Evolutionary conservation across 2,329 filamentous ascomycete genomes (phyloP).

Genomic region (Sporothrix sp.): DNA sequence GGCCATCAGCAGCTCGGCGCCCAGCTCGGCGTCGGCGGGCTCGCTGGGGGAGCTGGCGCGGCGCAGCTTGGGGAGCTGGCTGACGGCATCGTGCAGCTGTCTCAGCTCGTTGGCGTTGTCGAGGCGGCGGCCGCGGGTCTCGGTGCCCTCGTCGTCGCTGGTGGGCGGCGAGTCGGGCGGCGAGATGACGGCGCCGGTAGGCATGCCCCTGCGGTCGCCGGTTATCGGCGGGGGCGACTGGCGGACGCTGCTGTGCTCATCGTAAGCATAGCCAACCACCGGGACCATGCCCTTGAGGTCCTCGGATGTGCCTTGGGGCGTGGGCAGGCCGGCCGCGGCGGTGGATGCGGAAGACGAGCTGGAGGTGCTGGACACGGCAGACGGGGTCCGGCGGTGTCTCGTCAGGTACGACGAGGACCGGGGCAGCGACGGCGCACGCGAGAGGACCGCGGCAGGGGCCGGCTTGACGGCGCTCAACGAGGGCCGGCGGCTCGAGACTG

Average conservation of each 20-base stretch:
- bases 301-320: conserved; percentile 41
- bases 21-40: conserved; percentile 26
- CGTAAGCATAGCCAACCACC: conserved; percentile 19
- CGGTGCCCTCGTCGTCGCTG: conserved; percentile 58
- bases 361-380: conserved; percentile 27
- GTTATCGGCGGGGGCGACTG: conserved; percentile 78
- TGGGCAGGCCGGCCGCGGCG: conserved; percentile 30
- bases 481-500: conserved; percentile 47
- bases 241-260: conserved; percentile 45
- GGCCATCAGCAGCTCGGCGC: conserved; percentile 24
- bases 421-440: conserved; percentile 39
- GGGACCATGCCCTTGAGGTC: conserved; percentile 37
- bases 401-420: conserved; percentile 57
- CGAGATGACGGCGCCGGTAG: conserved; percentile 76
- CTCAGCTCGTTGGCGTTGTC: conserved; percentile 50
- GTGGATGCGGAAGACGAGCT: no score
- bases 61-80: conserved; percentile 62
- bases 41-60: conserved; percentile 46
- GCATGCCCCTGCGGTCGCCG: conserved; percentile 56
- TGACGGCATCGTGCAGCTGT: conserved; percentile 74
- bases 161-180: conserved; percentile 77
- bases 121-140: conserved; percentile 38
- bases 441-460: conserved; percentile 10
- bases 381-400: conserved; percentile 51
- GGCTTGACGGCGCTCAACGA: conserved; percentile 37